Conservation (phyloP, 768 basidiomycete species). For the Phylloporus arenicola region DNA sequence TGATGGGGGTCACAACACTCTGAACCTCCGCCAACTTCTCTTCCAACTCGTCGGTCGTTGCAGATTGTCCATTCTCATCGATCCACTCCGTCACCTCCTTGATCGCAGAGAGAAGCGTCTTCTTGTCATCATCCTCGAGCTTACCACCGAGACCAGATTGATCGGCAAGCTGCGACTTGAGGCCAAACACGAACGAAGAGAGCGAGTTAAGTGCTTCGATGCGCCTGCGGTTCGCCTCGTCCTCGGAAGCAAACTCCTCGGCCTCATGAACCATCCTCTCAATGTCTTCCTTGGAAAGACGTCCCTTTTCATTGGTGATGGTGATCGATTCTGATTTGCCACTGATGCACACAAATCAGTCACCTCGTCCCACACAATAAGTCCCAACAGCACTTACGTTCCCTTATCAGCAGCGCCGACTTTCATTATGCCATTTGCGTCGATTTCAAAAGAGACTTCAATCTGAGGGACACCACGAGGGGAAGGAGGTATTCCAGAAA, state of each 20-base stretch:
- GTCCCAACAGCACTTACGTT: conserved; percentile 48
- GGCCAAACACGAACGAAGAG: conserved; percentile 77
- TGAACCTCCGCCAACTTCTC: conserved; percentile 83
- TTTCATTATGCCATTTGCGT: conserved; percentile 94
- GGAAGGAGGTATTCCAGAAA: conserved; percentile 87
- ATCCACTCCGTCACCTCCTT: conserved; percentile 93
- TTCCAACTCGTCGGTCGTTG: conserved; percentile 83
- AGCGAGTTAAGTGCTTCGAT: conserved; percentile 82
- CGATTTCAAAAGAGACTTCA: conserved; percentile 94
- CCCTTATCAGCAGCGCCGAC: conserved; percentile 92
- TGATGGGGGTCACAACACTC: conserved; percentile 74
- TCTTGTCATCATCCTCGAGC: conserved; percentile 74
- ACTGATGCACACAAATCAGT: conserved; percentile 28
- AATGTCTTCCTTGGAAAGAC: conserved; percentile 84
- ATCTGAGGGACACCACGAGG: conserved; percentile 97
- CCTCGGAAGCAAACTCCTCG: conserved; percentile 82
- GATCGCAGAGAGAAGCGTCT: conserved; percentile 70
- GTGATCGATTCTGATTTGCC: conserved; percentile 87
- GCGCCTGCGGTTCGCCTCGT: conserved; percentile 73
- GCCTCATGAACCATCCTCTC: conserved; percentile 95
- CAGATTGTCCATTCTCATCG: conserved; percentile 72
- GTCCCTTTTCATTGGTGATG: conserved; percentile 95
- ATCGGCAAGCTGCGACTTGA: conserved; percentile 84
- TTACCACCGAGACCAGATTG: conserved; percentile 90
- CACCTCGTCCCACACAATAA: not conserved